Evolutionary conservation across 1,284 basidiomycete genomes (phyloP).

Genomic region (Leccinum fuscescens): DNA sequence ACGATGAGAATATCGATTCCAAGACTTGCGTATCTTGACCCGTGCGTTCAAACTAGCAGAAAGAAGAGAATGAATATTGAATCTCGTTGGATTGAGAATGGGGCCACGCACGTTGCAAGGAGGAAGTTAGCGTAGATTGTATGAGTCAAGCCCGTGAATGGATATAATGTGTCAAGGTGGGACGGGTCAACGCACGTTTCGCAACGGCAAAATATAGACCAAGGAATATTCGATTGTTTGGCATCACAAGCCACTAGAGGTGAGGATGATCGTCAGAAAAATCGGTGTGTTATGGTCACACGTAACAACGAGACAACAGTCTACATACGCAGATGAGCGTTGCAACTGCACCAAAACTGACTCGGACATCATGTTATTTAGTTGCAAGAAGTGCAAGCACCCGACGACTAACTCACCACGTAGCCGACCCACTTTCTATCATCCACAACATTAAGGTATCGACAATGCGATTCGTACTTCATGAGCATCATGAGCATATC

Average conservation of each 20-base stretch:
- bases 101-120: slow-evolving; percentile 24
- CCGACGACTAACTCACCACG: too few relatives aligned
- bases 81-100: neutral
- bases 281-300: neutral
- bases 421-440: too few relatives aligned
- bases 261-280: neutral
- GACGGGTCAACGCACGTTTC: slow-evolving; percentile 37
- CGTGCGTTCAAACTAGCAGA: slow-evolving; percentile 23
- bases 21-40: slow-evolving; percentile 1
- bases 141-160: neutral
- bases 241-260: slow-evolving; percentile 43
- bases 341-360: slow-evolving; percentile 39
- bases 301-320: neutral
- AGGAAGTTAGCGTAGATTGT: slow-evolving; percentile 29
- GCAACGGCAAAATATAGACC: slow-evolving; percentile 47
- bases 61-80: neutral
- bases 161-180: neutral
- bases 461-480: too few relatives aligned
- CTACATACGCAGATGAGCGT: slow-evolving; percentile 43
- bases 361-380: neutral
- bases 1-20: neutral
- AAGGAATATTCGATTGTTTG: slow-evolving; percentile 42
- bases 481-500: too few relatives aligned
- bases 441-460: too few relatives aligned
- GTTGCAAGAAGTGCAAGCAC: neutral